Percentiles rank a stretch among this genome's conserved stretches.
Conservation (phyloP, 2,329 filamentous ascomycete genomes). For the Fusarium pseudocircinatum region DNA sequence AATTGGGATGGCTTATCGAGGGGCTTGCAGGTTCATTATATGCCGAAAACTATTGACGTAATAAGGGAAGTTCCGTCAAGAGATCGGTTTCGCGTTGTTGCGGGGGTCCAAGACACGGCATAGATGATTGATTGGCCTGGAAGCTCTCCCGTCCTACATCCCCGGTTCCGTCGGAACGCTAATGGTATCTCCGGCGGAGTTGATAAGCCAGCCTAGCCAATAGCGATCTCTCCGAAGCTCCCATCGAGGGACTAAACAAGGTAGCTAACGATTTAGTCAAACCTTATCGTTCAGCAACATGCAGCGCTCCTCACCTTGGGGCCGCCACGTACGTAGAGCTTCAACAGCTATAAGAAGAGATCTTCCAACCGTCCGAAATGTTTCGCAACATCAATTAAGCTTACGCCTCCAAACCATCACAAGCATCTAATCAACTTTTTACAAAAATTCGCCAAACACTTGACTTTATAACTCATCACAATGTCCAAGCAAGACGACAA, state of each 20-base stretch:
- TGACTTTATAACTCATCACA: not conserved
- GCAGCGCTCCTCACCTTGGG: not conserved
- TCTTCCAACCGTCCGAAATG: not conserved
- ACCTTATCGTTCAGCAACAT: not conserved
- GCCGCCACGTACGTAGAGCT: not conserved
- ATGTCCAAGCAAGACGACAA: not conserved
- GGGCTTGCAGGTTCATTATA: not conserved
- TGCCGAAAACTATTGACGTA: not conserved
- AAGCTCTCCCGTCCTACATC: not conserved
- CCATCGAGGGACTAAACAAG: not conserved
- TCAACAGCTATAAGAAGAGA: not conserved
- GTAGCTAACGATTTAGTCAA: not conserved
- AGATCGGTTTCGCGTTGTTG: not conserved
- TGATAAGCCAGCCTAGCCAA: not conserved
- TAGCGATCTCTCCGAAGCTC: rapidly evolving
- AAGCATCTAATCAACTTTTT: rapidly evolving
- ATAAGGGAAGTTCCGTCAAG: not conserved
- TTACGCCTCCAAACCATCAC: rapidly evolving
- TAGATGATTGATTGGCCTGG: not conserved
- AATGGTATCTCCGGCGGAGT: not conserved
- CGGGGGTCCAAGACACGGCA: not conserved
- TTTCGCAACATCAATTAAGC: not conserved
- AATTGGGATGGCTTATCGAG: not conserved
- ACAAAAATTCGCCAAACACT: rapidly evolving
- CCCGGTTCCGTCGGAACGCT: not conserved